Conservation (phyloP, 2,329 filamentous ascomycete genomes). For the Pseudogymnoascus sp. region DNA sequence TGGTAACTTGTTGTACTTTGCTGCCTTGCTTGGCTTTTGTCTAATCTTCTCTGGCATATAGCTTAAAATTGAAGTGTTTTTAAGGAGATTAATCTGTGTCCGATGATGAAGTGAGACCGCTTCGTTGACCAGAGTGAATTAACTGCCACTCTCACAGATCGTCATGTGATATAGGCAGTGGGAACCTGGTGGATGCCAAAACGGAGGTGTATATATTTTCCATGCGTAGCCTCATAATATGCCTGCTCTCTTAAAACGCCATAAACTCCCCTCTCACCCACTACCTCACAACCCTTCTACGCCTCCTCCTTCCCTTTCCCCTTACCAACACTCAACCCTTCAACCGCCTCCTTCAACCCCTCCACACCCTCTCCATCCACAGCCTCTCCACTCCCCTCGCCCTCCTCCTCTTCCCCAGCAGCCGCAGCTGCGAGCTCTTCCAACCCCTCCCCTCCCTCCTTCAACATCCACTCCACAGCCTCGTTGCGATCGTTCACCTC, state of each 20-base stretch:
- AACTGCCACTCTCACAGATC: background rate
- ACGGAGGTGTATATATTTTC: background rate
- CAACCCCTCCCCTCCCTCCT: constrained; percentile 33
- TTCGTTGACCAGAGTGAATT: background rate
- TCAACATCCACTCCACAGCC: constrained; percentile 49
- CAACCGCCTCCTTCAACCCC: background rate
- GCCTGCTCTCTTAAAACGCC: background rate
- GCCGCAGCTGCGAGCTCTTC: constrained; percentile 27
- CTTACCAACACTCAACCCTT: background rate
- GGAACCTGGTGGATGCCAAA: background rate
- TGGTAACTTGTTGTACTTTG: background rate
- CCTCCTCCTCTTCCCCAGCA: constrained; percentile 15
- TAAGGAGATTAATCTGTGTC: background rate
- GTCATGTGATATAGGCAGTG: background rate
- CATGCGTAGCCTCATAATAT: background rate
- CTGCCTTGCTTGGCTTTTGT: background rate
- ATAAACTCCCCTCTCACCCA: background rate
- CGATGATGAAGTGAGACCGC: background rate
- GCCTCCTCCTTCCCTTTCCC: background rate
- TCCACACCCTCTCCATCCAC: constrained; percentile 2
- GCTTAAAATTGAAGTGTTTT: background rate
- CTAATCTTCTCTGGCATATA: constrained; percentile 8
- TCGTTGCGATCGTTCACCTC: constrained; percentile 61
- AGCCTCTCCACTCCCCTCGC: constrained; percentile 14
- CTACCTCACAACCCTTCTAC: background rate